These are phyloP conservation scores for Candolleomyces aberdarensis DNA, from an alignment of 768 basidiomycete species.

Conservation along the genomic window DNA sequence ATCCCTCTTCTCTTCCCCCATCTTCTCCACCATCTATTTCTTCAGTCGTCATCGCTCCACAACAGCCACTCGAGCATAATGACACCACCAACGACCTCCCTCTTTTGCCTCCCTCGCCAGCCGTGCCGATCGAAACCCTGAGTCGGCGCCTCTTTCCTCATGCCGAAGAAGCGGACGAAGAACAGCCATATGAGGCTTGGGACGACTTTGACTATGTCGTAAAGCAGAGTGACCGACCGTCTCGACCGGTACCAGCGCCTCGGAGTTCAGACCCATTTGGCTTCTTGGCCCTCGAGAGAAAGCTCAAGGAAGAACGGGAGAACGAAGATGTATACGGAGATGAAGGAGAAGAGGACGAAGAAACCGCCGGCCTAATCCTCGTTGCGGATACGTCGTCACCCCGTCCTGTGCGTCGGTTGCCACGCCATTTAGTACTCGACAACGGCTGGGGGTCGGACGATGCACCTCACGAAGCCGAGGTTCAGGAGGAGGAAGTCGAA, in stretches of 20 bases:
- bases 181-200: conserved; percentile 16
- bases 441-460: neutral
- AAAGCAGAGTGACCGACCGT: conserved; percentile 5
- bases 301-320: conserved; percentile 41
- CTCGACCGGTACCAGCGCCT: conserved; percentile 5
- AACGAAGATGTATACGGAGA: neutral
- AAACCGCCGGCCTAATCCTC: conserved; percentile 19
- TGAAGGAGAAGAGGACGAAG: conserved; percentile 14
- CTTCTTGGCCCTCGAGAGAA: conserved; percentile 52
- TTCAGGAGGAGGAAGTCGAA: conserved; percentile 5
- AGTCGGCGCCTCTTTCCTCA: conserved; percentile 6
- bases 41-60: conserved; percentile 9
- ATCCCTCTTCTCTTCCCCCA: conserved; percentile 31
- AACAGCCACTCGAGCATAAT: neutral
- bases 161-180: neutral
- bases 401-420: conserved; percentile 21
- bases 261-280: conserved; percentile 53
- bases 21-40: conserved; percentile 30
- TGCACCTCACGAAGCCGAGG: neutral
- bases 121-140: neutral
- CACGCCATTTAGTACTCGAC: conserved; percentile 7
- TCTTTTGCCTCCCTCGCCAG: conserved; percentile 6
- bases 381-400: conserved; percentile 29
- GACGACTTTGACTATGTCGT: conserved; percentile 16
- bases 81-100: conserved; percentile 7